Evolutionary conservation across 345 rosid species (phyloP), one percentile per base, ranked within the genome.

Genomic region (Boechera retrofracta): DNA sequence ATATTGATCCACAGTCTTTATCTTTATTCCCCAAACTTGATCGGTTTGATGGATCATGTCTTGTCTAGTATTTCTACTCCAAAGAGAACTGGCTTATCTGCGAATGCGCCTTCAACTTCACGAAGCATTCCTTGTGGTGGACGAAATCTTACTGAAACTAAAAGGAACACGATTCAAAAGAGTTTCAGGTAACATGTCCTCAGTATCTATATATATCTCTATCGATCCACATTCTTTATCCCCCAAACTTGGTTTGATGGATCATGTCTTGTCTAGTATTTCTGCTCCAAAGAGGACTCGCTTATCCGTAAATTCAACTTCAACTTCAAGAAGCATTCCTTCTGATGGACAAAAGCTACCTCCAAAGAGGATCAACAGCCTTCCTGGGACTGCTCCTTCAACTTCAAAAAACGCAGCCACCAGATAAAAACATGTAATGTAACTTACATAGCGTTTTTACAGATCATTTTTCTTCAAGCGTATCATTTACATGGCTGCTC

Each of bases 111-210:
- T 57, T 77, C 77, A 64, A 77, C 77, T 31, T 77, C 81, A 58
- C 64, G 69, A 52, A 77, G 55, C 62, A 44, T 24, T 57, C 53
- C 69, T 31, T 6, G 13, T 36, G 64, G 69, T 69, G 69, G 44
- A 67, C 10, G 62, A 48, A 53, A 41, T 32, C 79, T 88, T 54
- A 80, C 87, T 24, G 91, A 93, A 31, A 67, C 86, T 79, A 91
- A 65, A 81, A 91, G 76, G 79, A 86, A 82, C n/a, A 89, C 93
- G 10, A 56, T 85, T 56, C 94, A 81, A 69, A 83, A 90, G 81
- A 76, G 74, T 33, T 69, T 39, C 35, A 81, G 96, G 98, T 94
- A 87, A 82, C 58, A 36, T 26, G 39, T 15, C 13, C 21, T 38
- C n/a, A 5, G 15, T 13, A 6, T 1, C 57, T 39, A 4, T 33